phyloP scores from a whole-genome alignment of 257 asterid species.

The Nicotiana sylvestris region DNA sequence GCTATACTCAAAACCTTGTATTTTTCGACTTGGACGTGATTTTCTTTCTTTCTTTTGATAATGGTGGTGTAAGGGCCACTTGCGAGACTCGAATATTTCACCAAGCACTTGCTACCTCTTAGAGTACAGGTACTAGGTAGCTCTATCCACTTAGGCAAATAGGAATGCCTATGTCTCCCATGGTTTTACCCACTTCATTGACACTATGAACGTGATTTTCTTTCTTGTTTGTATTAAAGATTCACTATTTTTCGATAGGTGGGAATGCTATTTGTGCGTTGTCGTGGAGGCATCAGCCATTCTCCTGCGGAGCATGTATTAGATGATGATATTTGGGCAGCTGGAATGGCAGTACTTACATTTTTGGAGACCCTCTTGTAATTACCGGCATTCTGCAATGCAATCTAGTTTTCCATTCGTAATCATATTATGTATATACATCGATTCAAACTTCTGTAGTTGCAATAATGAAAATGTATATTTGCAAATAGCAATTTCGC shows the following conservation, averaged over 20 bases:
- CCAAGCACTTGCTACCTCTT: not conserved
- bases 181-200: not conserved
- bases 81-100: not conserved
- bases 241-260: slow-evolving; percentile 39
- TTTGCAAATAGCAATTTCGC: not conserved
- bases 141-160: not conserved
- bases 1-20: not conserved
- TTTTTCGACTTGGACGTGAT: not conserved
- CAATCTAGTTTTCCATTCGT: not conserved
- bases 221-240: slow-evolving; percentile 6
- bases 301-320: slow-evolving; percentile 88
- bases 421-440: not conserved
- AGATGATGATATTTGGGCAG: slow-evolving; percentile 86
- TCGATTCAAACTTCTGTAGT: not conserved
- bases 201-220: not conserved
- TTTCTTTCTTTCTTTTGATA: not conserved
- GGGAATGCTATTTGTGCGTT: slow-evolving; percentile 88
- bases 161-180: not conserved
- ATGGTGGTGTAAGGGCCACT: not conserved
- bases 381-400: slow-evolving; percentile 1
- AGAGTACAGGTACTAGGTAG: not conserved
- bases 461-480: slow-evolving; percentile 2
- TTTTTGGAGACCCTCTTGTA: slow-evolving; percentile 66
- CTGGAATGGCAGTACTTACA: slow-evolving; percentile 68
- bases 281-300: slow-evolving; percentile 96